A percentile compares a stretch with the other conserved stretches of the same genome.
phyloP scores from a whole-genome alignment of 305 asterid genomes.

The Solanum hybrid region DNA sequence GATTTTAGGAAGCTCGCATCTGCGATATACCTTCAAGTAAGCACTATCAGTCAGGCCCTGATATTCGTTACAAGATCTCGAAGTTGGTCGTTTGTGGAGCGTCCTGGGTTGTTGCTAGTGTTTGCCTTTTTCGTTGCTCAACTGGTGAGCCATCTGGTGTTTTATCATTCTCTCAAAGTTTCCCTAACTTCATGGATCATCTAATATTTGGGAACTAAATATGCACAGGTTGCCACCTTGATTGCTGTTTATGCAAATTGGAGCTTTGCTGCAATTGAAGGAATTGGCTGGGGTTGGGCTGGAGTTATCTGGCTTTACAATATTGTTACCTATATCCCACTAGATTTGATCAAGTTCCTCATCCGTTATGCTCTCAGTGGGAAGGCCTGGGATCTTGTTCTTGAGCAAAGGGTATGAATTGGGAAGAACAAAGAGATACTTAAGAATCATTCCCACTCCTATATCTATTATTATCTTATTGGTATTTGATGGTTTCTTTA shows the following conservation, averaged over 20 bases:
- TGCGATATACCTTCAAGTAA: conserved; percentile 96
- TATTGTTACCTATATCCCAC: conserved; percentile 70
- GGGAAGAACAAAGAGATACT: not conserved
- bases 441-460: not conserved
- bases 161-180: not conserved
- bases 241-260: conserved; percentile 94
- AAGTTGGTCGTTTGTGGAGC: conserved; percentile 89
- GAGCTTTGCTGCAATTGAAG: conserved; percentile 99
- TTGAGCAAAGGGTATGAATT: conserved; percentile 71
- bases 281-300: conserved; percentile 99
- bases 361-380: conserved; percentile 87
- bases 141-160: conserved; percentile 41
- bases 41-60: conserved; percentile 95
- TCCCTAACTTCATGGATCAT: not conserved
- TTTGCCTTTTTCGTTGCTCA: conserved; percentile 82
- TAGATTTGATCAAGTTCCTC: conserved; percentile 75
- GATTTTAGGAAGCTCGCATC: conserved; percentile 97
- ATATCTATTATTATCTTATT: not conserved
- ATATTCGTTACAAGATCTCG: conserved; percentile 93
- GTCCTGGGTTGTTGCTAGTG: conserved; percentile 84
- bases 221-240: conserved; percentile 74
- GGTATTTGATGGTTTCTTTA: not conserved
- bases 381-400: conserved; percentile 97
- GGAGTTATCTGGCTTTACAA: conserved; percentile 98
- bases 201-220: conserved; percentile 3